Percentiles rank a stretch among this genome's conserved stretches.
These are phyloP conservation scores for Penicillium carneum DNA, from an alignment of 2,329 filamentous ascomycete species.

Conservation along the genomic window DNA sequence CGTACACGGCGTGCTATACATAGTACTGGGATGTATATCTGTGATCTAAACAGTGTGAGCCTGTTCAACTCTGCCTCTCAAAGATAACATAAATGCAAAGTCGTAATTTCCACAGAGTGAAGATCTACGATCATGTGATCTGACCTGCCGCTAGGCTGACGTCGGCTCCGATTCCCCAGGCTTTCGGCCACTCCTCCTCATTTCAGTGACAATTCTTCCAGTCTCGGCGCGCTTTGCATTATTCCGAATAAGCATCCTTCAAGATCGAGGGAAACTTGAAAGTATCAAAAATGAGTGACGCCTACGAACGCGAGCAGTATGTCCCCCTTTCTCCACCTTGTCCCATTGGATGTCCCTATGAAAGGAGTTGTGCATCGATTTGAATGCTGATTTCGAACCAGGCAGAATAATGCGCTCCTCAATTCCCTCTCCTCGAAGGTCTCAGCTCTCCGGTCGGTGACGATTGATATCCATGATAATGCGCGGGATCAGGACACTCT, in stretches of 20 bases:
- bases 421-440: slow-evolving; percentile 91
- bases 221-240: background rate
- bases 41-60: too few relatives aligned
- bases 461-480: slow-evolving; percentile 97
- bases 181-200: slow-evolving; percentile 15
- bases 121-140: slow-evolving; percentile 13
- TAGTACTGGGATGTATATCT: background rate
- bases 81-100: too few relatives aligned
- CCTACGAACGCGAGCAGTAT: slow-evolving; percentile 77
- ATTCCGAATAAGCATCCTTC: background rate
- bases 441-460: slow-evolving; percentile 87
- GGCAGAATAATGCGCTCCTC: slow-evolving; percentile 93
- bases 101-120: background rate
- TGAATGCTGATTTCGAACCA: slow-evolving; percentile 38
- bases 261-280: background rate
- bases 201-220: slow-evolving; percentile 1
- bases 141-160: slow-evolving; percentile 8
- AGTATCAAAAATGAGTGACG: slow-evolving; percentile 68
- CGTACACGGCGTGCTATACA: background rate
- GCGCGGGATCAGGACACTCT: slow-evolving; percentile 87
- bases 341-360: slow-evolving; percentile 1
- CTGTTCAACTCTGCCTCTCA: background rate
- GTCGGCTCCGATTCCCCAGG: slow-evolving; percentile 11
- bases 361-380: background rate
- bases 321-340: slow-evolving; percentile 23